Evolutionary conservation across 768 basidiomycete genomes (phyloP), one percentile per base, ranked within the genome.

Genomic region (Lentinula detonsa): DNA sequence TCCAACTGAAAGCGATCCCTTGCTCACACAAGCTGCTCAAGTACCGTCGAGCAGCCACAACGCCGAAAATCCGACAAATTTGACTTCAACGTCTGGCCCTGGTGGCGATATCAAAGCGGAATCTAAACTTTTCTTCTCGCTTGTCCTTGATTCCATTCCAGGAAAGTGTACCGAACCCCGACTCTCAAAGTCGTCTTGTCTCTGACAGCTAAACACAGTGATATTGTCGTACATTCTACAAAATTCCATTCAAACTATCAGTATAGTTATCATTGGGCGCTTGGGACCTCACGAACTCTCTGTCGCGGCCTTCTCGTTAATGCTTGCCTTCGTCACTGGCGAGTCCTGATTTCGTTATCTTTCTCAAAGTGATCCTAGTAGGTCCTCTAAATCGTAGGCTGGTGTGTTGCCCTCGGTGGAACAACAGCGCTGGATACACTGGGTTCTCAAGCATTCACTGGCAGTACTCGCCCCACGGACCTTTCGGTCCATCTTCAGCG

Each of bases 291-390:
- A 85, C 64, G 84, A 88, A 66, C 75, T 91, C 15, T 88, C 88
- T 1, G 85, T 82, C 1, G 81, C 90, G 11, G 88, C 90, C 46
- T 87, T 90, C 66, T 80, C 86, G 33, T 74, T 88, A 68, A 91
- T 91, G 88, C 72, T 91, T 65, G 88, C 88, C 13, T 88, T 85
- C 68, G 89, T 90, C 7, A 87, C 89, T 78, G 86, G 87, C 83
- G 73, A 85, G 85, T 86, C 71, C 68, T 68, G 63, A 62, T 60
- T 67, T 57, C 61, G 63, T 61, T 50, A 66, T 70, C 51, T 62
- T 34, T 54, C 61, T 58, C 65, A 69, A 68, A 65, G 74, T 77
- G 81, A 80, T 85, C 83, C 82, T 81, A 83, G 78, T 66, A 69
- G 68, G 63, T 61, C 58, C 63, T 55, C 21, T 9, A 23, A 33